Percentiles rank a stretch among this genome's conserved stretches.
phyloP scores from a whole-genome alignment of 352 stramenopile species.

The Phytophthora tentaculata region DNA sequence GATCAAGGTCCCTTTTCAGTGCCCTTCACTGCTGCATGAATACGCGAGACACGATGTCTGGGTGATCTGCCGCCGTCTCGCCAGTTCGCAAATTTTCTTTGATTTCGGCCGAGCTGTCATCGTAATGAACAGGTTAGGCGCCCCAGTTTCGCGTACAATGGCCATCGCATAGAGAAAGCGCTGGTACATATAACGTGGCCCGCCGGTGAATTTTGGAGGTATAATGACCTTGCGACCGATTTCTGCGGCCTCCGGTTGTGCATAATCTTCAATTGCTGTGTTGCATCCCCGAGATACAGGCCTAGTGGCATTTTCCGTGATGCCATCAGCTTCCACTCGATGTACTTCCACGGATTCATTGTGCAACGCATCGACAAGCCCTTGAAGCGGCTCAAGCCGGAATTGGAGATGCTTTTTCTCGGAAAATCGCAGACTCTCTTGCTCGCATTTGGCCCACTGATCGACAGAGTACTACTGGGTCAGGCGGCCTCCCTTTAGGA shows the following conservation, averaged over 20 bases:
- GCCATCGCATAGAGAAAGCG: neutral
- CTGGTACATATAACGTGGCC: neutral
- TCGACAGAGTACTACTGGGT: slow-evolving; percentile 15
- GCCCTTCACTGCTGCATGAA: neutral
- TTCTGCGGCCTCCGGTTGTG: neutral
- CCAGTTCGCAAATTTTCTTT: neutral
- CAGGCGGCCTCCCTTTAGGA: neutral
- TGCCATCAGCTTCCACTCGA: neutral
- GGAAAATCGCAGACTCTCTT: neutral
- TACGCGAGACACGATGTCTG: neutral
- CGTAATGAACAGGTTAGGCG: neutral
- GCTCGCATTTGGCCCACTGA: slow-evolving; percentile 14
- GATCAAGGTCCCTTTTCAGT: neutral
- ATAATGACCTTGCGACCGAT: neutral
- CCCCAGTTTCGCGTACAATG: neutral
- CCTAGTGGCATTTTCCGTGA: neutral
- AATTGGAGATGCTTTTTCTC: neutral
- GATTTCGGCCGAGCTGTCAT: neutral
- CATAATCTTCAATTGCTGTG: neutral
- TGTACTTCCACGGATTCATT: neutral
- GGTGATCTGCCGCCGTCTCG: neutral
- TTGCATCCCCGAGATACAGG: neutral
- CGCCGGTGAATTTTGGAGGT: neutral
- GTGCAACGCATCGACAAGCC: neutral
- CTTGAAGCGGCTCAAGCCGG: neutral